phyloP scores from a whole-genome alignment of 2,329 filamentous ascomycete genomes.

The Monilinia laxa region DNA sequence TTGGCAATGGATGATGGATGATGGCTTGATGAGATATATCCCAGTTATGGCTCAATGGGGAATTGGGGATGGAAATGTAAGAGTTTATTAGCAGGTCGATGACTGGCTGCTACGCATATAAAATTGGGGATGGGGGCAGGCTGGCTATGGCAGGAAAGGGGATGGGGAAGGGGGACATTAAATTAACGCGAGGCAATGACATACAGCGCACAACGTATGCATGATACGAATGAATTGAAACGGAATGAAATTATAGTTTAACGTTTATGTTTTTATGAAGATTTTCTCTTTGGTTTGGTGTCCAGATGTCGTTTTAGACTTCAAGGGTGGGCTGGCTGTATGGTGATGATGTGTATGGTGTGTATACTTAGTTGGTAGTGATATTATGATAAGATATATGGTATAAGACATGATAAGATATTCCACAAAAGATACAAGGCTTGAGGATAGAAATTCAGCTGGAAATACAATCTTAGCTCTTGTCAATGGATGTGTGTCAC shows the following conservation, averaged over 20 bases:
- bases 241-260: background rate
- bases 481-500: too few relatives aligned
- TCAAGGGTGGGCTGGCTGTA: too few relatives aligned
- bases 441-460: too few relatives aligned
- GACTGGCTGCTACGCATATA: background rate
- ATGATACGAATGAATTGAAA: slow-evolving; percentile 11
- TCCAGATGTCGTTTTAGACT: background rate
- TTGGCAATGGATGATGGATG: slow-evolving; percentile 5
- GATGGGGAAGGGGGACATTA: background rate
- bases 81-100: background rate
- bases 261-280: background rate
- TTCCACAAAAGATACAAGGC: too few relatives aligned
- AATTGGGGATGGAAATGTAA: background rate
- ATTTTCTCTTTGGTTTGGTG: background rate
- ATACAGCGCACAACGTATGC: background rate
- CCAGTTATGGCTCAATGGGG: background rate
- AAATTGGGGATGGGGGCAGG: background rate
- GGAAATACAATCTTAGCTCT: too few relatives aligned
- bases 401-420: too few relatives aligned
- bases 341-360: too few relatives aligned
- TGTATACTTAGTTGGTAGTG: too few relatives aligned
- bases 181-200: background rate
- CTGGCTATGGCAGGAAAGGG: background rate
- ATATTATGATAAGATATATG: too few relatives aligned
- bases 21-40: slow-evolving; percentile 4